Evolutionary conservation across 1,284 basidiomycete species (phyloP).

Genomic region (Apiotrichum veenhuisii): DNA sequence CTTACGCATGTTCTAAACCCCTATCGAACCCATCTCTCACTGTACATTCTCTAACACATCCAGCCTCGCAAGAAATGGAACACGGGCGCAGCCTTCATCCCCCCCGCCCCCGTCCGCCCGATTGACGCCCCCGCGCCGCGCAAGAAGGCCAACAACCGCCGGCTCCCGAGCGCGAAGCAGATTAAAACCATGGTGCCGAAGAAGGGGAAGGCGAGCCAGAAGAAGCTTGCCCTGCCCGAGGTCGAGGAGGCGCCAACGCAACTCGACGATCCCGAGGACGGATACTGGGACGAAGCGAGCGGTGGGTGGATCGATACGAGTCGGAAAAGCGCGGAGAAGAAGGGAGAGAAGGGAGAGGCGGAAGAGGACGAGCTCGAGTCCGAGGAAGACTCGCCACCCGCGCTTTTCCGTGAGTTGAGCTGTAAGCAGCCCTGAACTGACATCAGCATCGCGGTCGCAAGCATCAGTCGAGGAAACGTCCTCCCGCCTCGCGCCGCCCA

Average conservation of each 20-base stretch:
- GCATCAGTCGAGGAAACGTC: background rate
- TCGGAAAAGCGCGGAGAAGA: background rate
- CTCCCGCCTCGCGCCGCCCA: background rate
- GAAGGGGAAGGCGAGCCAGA: background rate
- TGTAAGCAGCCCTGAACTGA: too few relatives aligned
- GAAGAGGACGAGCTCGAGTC: background rate
- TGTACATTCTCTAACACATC: background rate
- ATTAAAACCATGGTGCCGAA: background rate
- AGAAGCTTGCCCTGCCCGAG: background rate
- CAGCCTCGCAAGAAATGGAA: background rate
- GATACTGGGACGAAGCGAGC: background rate
- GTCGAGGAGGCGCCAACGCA: background rate
- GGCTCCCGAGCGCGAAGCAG: background rate
- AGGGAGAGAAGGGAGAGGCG: background rate
- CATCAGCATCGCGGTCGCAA: too few relatives aligned
- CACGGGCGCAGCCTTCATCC: background rate
- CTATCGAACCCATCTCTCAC: background rate
- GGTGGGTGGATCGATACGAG: background rate
- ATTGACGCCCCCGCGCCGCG: background rate
- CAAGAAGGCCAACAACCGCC: background rate
- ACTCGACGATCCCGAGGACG: background rate
- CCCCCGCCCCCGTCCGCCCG: background rate
- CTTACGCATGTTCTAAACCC: background rate
- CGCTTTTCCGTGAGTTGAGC: background rate
- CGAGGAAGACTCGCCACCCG: background rate